phyloP scores from a whole-genome alignment of 2,329 filamentous ascomycete genomes.

The Spiromastix sp. region DNA sequence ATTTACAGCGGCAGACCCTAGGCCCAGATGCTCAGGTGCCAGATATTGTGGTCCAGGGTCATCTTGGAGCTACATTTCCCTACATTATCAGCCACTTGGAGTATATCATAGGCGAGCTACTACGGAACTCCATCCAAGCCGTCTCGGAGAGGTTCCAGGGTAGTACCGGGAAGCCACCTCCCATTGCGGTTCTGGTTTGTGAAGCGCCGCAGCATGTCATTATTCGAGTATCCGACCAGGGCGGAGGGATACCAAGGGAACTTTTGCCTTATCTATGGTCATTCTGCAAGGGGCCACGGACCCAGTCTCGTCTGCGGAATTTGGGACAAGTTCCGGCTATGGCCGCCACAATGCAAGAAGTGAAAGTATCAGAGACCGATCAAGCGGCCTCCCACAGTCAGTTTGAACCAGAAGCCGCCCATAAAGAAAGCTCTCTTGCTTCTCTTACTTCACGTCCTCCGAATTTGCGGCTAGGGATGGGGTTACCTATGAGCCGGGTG shows the following conservation, averaged over 20 bases:
- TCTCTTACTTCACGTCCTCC: slow-evolving; percentile 75
- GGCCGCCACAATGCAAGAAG: slow-evolving; percentile 85
- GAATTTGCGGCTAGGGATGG: slow-evolving; percentile 81
- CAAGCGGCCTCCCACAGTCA: slow-evolving; percentile 13
- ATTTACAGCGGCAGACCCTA: slow-evolving; percentile 65
- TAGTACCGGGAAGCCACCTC: slow-evolving; percentile 47
- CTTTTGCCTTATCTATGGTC: slow-evolving; percentile 89
- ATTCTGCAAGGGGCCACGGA: slow-evolving; percentile 85
- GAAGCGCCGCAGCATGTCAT: slow-evolving; percentile 93
- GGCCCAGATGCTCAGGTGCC: slow-evolving; percentile 62
- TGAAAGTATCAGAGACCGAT: slow-evolving; percentile 40
- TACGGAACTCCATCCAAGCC: slow-evolving; percentile 90
- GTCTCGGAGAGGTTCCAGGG: slow-evolving; percentile 64
- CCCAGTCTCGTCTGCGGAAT: slow-evolving; percentile 68
- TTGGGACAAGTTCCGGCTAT: slow-evolving; percentile 78
- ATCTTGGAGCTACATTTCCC: slow-evolving; percentile 82
- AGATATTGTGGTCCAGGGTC: slow-evolving; percentile 71
- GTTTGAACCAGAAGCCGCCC: slow-evolving; percentile 18
- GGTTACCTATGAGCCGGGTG: slow-evolving; percentile 81
- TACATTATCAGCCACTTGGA: slow-evolving; percentile 94
- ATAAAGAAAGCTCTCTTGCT: slow-evolving; percentile 57
- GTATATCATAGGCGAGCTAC: slow-evolving; percentile 90
- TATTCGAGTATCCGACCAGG: slow-evolving; percentile 89
- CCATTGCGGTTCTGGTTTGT: slow-evolving; percentile 89
- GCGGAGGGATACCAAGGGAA: slow-evolving; percentile 79